Percentiles rank a stretch among this genome's conserved stretches.
Conservation (phyloP, 1,284 basidiomycete species). For the Ceratobasidium sp. region DNA sequence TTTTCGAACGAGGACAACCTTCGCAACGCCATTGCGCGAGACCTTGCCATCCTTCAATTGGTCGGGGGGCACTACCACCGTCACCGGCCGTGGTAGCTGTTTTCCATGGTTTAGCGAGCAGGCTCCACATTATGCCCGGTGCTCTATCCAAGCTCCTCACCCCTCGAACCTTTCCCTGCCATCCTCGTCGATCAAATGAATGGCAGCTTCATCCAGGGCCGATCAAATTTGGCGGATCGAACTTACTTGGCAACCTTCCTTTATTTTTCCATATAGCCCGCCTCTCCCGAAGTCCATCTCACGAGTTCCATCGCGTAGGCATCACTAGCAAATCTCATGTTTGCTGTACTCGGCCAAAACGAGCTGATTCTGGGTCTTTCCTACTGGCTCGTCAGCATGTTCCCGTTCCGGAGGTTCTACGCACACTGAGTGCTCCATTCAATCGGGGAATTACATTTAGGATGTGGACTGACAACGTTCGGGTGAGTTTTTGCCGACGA, state of each 20-base stretch:
- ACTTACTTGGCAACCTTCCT: constrained; percentile 18
- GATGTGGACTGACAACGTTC: constrained; percentile 34
- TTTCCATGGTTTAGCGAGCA: constrained; percentile 35
- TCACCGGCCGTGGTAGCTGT: constrained; percentile 28
- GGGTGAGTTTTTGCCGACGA: not conserved
- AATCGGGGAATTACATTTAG: constrained; percentile 30
- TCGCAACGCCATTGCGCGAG: not conserved
- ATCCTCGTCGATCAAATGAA: constrained; percentile 14
- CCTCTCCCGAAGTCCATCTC: not conserved
- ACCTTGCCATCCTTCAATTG: constrained; percentile 22
- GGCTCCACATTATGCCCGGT: not conserved
- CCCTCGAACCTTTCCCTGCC: not conserved
- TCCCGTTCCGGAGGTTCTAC: constrained; percentile 38
- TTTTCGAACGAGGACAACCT: constrained; percentile 30
- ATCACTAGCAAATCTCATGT: constrained; percentile 17
- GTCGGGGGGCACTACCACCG: constrained; percentile 38
- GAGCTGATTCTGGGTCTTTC: not conserved
- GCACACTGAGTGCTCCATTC: constrained; percentile 36
- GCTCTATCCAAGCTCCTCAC: not conserved
- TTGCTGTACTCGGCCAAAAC: constrained; percentile 31
- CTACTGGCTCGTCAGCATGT: constrained; percentile 10
- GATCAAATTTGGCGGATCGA: constrained; percentile 40
- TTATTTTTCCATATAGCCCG: constrained; percentile 1
- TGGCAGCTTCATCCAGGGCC: constrained; percentile 15
- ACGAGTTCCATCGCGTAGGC: constrained; percentile 26